Percentiles rank a stretch among this genome's conserved stretches.
phyloP scores from a whole-genome alignment of 2,329 filamentous ascomycete species.

The Septoria petroselini region DNA sequence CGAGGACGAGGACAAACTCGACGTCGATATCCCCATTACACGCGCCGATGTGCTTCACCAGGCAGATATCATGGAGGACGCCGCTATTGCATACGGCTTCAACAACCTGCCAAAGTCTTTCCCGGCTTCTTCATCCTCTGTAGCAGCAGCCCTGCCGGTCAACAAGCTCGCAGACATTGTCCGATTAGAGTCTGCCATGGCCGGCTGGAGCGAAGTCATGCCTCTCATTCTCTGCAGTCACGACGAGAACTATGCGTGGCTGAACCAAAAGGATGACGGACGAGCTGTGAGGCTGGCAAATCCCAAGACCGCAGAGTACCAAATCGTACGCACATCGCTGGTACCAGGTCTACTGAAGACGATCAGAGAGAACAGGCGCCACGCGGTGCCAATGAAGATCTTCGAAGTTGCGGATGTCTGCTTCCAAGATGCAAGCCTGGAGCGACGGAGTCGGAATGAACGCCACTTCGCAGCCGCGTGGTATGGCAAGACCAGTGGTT shows the following conservation, averaged over 20 bases:
- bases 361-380: slow-evolving; percentile 86
- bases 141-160: slow-evolving; percentile 81
- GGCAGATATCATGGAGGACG: slow-evolving; percentile 98
- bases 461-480: slow-evolving; percentile 93
- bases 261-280: slow-evolving; percentile 83
- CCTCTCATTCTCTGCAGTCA: slow-evolving; percentile 95
- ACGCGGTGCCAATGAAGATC: slow-evolving; percentile 83
- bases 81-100: slow-evolving; percentile 95
- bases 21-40: slow-evolving; percentile 81
- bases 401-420: slow-evolving; percentile 90
- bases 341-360: slow-evolving; percentile 89
- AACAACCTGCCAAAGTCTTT: slow-evolving; percentile 88
- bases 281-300: slow-evolving; percentile 84
- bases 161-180: slow-evolving; percentile 96
- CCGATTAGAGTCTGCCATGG: slow-evolving; percentile 82
- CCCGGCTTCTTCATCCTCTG: slow-evolving; percentile 78
- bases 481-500: slow-evolving; percentile 91
- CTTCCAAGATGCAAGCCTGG: slow-evolving; percentile 76
- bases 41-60: slow-evolving; percentile 93
- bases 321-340: slow-evolving; percentile 83
- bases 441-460: slow-evolving; percentile 89
- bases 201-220: slow-evolving; percentile 95
- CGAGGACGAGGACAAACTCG: slow-evolving; percentile 62
- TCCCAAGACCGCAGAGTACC: slow-evolving; percentile 89
- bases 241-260: slow-evolving; percentile 95